These are phyloP conservation scores for Annulohypoxylon stygium DNA, from an alignment of 495 filamentous ascomycete genomes.

Conservation along the genomic window DNA sequence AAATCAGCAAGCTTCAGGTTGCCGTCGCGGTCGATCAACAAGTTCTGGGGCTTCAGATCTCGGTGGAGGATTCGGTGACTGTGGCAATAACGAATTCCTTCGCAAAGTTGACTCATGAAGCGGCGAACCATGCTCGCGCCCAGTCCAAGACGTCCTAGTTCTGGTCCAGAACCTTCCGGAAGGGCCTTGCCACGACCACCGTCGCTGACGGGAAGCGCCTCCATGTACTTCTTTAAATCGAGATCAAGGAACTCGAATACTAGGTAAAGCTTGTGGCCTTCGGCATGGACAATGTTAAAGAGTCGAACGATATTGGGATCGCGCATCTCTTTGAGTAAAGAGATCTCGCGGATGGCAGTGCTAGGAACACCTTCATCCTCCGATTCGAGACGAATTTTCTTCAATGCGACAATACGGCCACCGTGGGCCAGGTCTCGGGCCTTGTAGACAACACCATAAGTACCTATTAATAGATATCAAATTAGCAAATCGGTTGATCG, in stretches of 20 bases:
- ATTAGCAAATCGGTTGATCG: slow-evolving; percentile 14
- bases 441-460: slow-evolving; percentile 94
- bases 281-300: slow-evolving; percentile 94
- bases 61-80: slow-evolving; percentile 94
- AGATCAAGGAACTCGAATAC: slow-evolving; percentile 95
- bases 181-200: slow-evolving; percentile 90
- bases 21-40: slow-evolving; percentile 93
- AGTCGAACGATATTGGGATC: slow-evolving; percentile 94
- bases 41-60: slow-evolving; percentile 97
- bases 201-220: slow-evolving; percentile 89
- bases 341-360: slow-evolving; percentile 97
- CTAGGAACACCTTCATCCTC: slow-evolving; percentile 97
- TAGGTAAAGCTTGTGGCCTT: slow-evolving; percentile 95
- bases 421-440: slow-evolving; percentile 82
- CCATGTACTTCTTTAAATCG: slow-evolving; percentile 99
- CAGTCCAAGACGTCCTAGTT: slow-evolving; percentile 78
- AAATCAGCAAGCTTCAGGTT: slow-evolving; percentile 99
- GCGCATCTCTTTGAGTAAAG: slow-evolving; percentile 95
- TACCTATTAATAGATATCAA: slow-evolving; percentile 66
- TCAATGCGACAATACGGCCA: slow-evolving; percentile 90
- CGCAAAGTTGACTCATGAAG: slow-evolving; percentile 94
- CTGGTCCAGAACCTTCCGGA: slow-evolving; percentile 79
- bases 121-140: slow-evolving; percentile 94
- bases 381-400: slow-evolving; percentile 98
- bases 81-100: slow-evolving; percentile 95